These are phyloP conservation scores for Whalleya microplaca DNA, from an alignment of 2,329 filamentous ascomycete species.

Conservation along the genomic window DNA sequence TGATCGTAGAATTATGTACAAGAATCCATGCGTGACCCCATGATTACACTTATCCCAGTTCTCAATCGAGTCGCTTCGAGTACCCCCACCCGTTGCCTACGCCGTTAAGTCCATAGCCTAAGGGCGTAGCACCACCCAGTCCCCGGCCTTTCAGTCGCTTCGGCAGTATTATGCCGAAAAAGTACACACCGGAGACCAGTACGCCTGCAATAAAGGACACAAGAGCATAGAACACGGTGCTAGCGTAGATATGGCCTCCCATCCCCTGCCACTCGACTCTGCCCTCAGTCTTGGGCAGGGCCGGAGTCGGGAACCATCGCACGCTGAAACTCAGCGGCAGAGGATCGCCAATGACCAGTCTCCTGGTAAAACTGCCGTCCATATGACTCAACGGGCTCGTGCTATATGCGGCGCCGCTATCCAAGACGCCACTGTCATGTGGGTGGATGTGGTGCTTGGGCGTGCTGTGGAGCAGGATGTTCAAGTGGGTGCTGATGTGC, in stretches of 20 bases:
- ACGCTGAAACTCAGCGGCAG: conserved; percentile 79
- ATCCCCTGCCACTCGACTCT: conserved; percentile 67
- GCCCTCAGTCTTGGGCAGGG: conserved; percentile 69
- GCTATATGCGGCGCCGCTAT: conserved; percentile 86
- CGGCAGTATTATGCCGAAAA: conserved; percentile 63
- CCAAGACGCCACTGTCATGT: conserved; percentile 76
- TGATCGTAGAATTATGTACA: conserved; percentile 19
- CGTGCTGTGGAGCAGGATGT: conserved; percentile 78
- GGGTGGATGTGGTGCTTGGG: conserved; percentile 65
- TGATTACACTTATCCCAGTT: conserved; percentile 1
- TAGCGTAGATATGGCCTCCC: conserved; percentile 66
- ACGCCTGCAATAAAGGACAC: conserved; percentile 62
- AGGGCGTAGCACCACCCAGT: conserved; percentile 60
- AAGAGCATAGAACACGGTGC: conserved; percentile 65
- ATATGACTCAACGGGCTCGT: conserved; percentile 71
- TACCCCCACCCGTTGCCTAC: conserved; percentile 65
- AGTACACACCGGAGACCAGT: conserved; percentile 60
- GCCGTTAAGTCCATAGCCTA: conserved; percentile 59
- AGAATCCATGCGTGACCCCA: background rate
- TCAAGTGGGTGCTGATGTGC: conserved; percentile 87
- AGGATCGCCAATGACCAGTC: conserved; percentile 85
- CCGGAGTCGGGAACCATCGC: conserved; percentile 81
- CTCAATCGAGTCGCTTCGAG: conserved; percentile 55
- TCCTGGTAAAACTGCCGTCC: conserved; percentile 56
- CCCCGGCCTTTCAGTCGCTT: conserved; percentile 52